Conservation (phyloP, 805 yeast genomes). For the Grigorovia jiainica region DNA sequence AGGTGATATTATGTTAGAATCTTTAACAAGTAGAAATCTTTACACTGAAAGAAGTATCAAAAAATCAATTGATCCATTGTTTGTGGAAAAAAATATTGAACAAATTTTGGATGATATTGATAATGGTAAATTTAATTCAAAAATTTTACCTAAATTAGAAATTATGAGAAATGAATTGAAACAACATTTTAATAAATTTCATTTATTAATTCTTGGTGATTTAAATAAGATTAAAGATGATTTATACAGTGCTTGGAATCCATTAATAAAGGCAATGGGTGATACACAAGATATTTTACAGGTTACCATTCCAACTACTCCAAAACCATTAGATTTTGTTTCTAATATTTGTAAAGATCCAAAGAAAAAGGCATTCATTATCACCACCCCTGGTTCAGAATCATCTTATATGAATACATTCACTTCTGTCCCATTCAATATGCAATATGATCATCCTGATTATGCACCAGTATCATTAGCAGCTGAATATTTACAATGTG, state of each 20-base stretch:
- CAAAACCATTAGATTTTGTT: constrained; percentile 43
- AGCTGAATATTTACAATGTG: constrained; percentile 66
- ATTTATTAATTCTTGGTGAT: constrained; percentile 67
- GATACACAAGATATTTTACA: background rate
- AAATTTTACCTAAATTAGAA: constrained; percentile 26
- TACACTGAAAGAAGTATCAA: constrained; percentile 54
- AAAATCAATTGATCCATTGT: constrained; percentile 55
- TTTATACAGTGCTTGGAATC: constrained; percentile 20
- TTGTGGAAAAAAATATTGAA: constrained; percentile 49
- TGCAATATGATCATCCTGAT: constrained; percentile 44
- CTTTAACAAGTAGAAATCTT: constrained; percentile 46
- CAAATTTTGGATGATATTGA: constrained; percentile 41
- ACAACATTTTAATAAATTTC: constrained; percentile 45
- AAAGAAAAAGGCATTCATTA: constrained; percentile 44
- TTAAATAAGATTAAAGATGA: constrained; percentile 34
- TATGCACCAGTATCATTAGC: constrained; percentile 63
- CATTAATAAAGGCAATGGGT: constrained; percentile 12
- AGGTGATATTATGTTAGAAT: constrained; percentile 48
- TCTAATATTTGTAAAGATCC: constrained; percentile 50
- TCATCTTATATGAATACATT: constrained; percentile 59
- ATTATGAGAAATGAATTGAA: constrained; percentile 44
- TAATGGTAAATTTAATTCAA: constrained; percentile 39
- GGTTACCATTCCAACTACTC: constrained; percentile 30
- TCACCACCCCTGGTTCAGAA: constrained; percentile 76
- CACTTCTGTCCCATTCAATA: constrained; percentile 44